These are phyloP conservation scores for Picea engelmannii DNA, from an alignment of 83 land plant species.

Conservation along the genomic window DNA sequence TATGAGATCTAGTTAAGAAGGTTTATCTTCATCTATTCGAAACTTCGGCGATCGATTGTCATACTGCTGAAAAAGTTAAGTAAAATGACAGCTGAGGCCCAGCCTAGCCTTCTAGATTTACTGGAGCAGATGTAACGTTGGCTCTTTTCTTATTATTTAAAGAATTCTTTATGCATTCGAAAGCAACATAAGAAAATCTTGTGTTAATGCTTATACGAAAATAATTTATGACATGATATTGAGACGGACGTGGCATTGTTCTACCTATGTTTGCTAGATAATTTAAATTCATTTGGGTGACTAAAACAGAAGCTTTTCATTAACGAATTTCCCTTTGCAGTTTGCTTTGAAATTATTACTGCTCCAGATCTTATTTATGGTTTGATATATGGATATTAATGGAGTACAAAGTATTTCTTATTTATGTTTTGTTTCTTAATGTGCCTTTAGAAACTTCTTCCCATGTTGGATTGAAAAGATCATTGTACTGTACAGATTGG, in stretches of 20 bases:
- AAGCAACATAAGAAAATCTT: background rate
- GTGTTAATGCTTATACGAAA: background rate
- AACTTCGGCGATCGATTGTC: background rate
- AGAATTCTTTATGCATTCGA: background rate
- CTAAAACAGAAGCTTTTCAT: no score
- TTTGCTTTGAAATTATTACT: background rate
- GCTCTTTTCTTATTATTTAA: background rate
- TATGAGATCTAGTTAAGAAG: no score
- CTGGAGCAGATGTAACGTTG: background rate
- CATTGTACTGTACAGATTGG: constrained; percentile 52
- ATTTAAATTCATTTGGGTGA: no score
- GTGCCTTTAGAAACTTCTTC: background rate
- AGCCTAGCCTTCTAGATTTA: background rate
- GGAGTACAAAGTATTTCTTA: background rate
- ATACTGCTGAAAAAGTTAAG: background rate
- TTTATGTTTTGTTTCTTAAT: constrained; percentile 7
- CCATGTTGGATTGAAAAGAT: background rate
- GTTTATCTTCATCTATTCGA: background rate
- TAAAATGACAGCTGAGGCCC: background rate
- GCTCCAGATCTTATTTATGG: background rate
- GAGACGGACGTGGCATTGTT: no score
- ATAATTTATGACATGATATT: no score
- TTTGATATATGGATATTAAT: background rate
- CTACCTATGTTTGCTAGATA: no score
- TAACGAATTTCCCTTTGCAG: background rate